Percentiles rank a stretch among this genome's conserved stretches.
Conservation (phyloP, 257 asterid genomes). For the Salvia rosmarinus region DNA sequence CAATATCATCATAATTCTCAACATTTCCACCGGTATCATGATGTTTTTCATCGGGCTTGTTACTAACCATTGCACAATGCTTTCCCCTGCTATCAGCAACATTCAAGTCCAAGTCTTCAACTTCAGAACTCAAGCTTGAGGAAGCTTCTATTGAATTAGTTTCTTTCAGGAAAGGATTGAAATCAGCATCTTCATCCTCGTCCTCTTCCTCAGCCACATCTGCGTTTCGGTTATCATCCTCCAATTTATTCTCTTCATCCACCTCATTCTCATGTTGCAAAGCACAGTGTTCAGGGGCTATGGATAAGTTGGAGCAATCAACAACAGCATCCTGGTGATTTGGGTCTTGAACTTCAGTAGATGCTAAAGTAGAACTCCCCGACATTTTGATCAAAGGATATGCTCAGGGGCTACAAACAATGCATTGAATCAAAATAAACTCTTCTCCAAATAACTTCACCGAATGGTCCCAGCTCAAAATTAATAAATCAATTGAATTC, state of each 20-base stretch:
- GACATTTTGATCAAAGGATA: constrained; percentile 40
- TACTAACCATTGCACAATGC: constrained; percentile 35
- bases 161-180: constrained; percentile 76
- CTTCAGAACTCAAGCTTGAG: constrained; percentile 90
- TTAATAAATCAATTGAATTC: constrained; percentile 13
- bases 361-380: constrained; percentile 40
- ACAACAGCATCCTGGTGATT: constrained; percentile 35
- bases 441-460: constrained; percentile 5
- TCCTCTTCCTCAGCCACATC: constrained; percentile 59
- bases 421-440: constrained; percentile 25
- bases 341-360: constrained; percentile 42
- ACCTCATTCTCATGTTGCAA: constrained; percentile 43
- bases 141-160: constrained; percentile 72
- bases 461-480: constrained; percentile 23
- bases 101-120: constrained; percentile 76
- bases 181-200: constrained; percentile 92
- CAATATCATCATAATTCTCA: constrained; percentile 61
- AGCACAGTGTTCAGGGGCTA: constrained; percentile 31
- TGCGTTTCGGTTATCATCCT: constrained; percentile 37
- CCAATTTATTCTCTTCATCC: constrained; percentile 39
- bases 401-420: constrained; percentile 19
- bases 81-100: constrained; percentile 58
- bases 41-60: constrained; percentile 35
- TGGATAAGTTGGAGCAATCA: constrained; percentile 33
- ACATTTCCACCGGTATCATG: constrained; percentile 43